phyloP scores from a whole-genome alignment of 768 basidiomycete species.

The Lactifluus subvellereus region DNA sequence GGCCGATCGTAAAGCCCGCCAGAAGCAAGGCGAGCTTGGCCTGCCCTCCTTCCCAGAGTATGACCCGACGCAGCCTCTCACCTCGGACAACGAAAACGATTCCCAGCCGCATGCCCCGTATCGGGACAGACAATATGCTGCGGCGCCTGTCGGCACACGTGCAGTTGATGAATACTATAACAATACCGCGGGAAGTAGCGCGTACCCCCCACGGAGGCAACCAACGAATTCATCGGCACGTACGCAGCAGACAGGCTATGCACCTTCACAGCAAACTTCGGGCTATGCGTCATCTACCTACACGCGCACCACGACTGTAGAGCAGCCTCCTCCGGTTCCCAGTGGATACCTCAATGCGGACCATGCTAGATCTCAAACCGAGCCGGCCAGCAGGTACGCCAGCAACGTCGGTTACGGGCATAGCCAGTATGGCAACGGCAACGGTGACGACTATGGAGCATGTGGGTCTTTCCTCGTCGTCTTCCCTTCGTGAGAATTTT shows the following conservation, averaged over 20 bases:
- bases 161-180: slow-evolving; percentile 74
- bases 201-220: slow-evolving; percentile 38
- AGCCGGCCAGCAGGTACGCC: slow-evolving; percentile 24
- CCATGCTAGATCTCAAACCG: slow-evolving; percentile 28
- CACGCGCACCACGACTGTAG: slow-evolving; percentile 25
- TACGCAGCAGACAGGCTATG: slow-evolving; percentile 35
- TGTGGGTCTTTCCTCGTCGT: slow-evolving; percentile 15
- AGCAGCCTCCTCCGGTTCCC: not conserved
- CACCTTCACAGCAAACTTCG: slow-evolving; percentile 37
- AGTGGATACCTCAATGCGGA: slow-evolving; percentile 8
- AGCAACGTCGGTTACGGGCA: slow-evolving; percentile 26
- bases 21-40: slow-evolving; percentile 54
- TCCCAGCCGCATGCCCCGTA: slow-evolving; percentile 20
- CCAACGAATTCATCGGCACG: slow-evolving; percentile 21
- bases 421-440: slow-evolving; percentile 29
- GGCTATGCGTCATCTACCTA: slow-evolving; percentile 38
- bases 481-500: not conserved
- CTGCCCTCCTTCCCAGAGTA: slow-evolving; percentile 72
- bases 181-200: slow-evolving; percentile 33
- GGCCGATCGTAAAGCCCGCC: slow-evolving; percentile 71
- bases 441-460: slow-evolving; percentile 42
- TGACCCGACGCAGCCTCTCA: slow-evolving; percentile 55
- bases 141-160: slow-evolving; percentile 56
- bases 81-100: slow-evolving; percentile 50
- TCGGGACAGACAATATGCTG: slow-evolving; percentile 53